Base-by-base conservation (phyloP, 1,284 basidiomycete genomes). In the Cryptococcus sp. region DNA sequence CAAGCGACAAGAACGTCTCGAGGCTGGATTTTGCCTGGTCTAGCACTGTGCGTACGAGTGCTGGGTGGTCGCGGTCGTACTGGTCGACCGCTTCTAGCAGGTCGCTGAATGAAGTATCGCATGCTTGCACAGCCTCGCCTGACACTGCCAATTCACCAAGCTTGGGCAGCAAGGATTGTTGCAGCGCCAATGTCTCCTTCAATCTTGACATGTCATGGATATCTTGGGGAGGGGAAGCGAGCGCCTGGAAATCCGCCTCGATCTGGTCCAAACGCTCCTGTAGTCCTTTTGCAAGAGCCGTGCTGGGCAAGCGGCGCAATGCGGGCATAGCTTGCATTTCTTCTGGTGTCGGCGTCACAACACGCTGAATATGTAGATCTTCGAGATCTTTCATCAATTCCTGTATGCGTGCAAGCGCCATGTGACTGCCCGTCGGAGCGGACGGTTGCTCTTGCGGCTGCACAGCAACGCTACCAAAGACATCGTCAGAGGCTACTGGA, bases 31-130 rank as follows among this genome's bases (percentile, higher is more conserved):
- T 46, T 5, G 48, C 22, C 7, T 37, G 49, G 7, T 37, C 10
- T n/a, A 13, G 22, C n/a, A 15, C 26, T 40, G 45, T n/a, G 16
- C 50, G 19, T 10, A 34, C 29, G 8, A 2, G 2, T 34, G 8
- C 29, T 34, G 29, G 29, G 13, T 34, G 8, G 29, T 7, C 8
- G 29, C 8, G 5, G 19, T 38, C 15, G 44, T 52, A 22, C 2
- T 53, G 22, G 47, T 73, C 71, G 7, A 69, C 40, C 0, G 54
- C 46, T 13, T 68, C 69, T n/a, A 73, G 53, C 11, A 73, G 52
- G 3, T 44, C 43, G 50, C 66, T 70, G 45, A 68, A 64, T 1
- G 48, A 51, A 23, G 41, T 46, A 44, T 73, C 71, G 52, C 65
- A 68, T 10, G 37, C 51, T 16, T 61, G 48, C 8, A 62, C 58